Percentiles rank a stretch among this genome's conserved stretches.
phyloP scores from a whole-genome alignment of 345 rosid genomes.

The Arabis hirsuta region DNA sequence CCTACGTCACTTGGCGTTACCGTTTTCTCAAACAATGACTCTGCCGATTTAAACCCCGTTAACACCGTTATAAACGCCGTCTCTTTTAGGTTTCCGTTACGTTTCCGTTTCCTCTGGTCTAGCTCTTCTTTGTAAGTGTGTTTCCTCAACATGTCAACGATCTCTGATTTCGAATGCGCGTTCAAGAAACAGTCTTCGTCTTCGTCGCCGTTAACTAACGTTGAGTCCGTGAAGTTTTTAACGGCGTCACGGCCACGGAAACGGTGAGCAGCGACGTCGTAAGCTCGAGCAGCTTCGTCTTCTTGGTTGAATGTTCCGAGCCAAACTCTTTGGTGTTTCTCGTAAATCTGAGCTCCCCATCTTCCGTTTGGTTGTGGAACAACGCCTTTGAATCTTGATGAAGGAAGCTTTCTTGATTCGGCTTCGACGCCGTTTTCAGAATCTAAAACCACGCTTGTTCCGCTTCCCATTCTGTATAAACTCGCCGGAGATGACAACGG shows the following conservation, averaged over 20 bases:
- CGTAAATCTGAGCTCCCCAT: slow-evolving; percentile 98
- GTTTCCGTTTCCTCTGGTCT: slow-evolving; percentile 59
- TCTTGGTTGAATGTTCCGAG: slow-evolving; percentile 86
- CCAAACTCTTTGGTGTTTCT: slow-evolving; percentile 95
- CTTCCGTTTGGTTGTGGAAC: slow-evolving; percentile 98
- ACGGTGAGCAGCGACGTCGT: slow-evolving; percentile 78
- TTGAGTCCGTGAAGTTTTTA: slow-evolving; percentile 59
- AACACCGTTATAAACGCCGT: slow-evolving; percentile 39
- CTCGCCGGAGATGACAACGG: slow-evolving; percentile 40
- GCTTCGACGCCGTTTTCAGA: slow-evolving; percentile 66
- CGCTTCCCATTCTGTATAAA: slow-evolving; percentile 63
- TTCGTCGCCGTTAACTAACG: slow-evolving; percentile 41
- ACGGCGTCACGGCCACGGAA: slow-evolving; percentile 93
- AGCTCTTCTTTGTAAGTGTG: slow-evolving; percentile 80
- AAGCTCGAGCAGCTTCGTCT: slow-evolving; percentile 82
- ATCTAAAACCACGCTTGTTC: slow-evolving; percentile 61
- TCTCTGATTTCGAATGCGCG: slow-evolving; percentile 80
- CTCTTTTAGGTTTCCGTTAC: slow-evolving; percentile 29
- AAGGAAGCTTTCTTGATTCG: slow-evolving; percentile 82
- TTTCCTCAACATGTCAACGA: slow-evolving; percentile 89
- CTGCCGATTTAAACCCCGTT: slow-evolving; percentile 49
- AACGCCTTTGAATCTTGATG: slow-evolving; percentile 90
- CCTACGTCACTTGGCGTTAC: slow-evolving; percentile 97
- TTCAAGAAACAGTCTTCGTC: slow-evolving; percentile 56
- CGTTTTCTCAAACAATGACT: slow-evolving; percentile 80